Conservation (phyloP, 2,329 filamentous ascomycete species). For the Acrodontium crateriforme region DNA sequence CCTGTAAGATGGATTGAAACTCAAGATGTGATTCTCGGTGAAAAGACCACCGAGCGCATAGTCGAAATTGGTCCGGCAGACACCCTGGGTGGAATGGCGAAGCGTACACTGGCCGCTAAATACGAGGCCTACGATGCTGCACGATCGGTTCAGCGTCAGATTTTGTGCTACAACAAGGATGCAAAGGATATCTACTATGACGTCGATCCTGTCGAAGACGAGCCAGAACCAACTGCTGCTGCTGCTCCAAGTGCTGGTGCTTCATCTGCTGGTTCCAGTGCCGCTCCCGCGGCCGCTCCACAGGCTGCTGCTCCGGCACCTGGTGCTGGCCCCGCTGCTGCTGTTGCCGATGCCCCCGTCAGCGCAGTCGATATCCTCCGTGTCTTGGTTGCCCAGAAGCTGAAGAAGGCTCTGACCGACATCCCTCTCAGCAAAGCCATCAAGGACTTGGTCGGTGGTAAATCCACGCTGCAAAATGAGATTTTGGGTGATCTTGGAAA, state of each 20-base stretch:
- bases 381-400: constrained; percentile 83
- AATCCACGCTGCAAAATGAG: constrained; percentile 97
- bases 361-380: constrained; percentile 81
- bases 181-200: constrained; percentile 99
- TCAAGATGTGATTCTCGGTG: constrained; percentile 96
- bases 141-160: constrained; percentile 89
- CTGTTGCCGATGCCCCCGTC: constrained; percentile 75
- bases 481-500: constrained; percentile 96
- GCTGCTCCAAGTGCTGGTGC: constrained; percentile 27
- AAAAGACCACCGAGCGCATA: constrained; percentile 91
- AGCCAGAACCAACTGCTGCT: constrained; percentile 43
- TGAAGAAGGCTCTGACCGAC: constrained; percentile 85
- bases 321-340: constrained; percentile 71
- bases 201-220: constrained; percentile 86
- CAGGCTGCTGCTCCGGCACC: constrained; percentile 45
- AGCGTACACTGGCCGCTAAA: constrained; percentile 86
- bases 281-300: constrained; percentile 41
- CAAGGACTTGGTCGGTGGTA: constrained; percentile 95
- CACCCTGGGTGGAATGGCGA: constrained; percentile 94
- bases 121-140: constrained; percentile 98
- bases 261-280: constrained; percentile 34
- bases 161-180: constrained; percentile 99
- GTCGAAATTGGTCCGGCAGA: constrained; percentile 96
- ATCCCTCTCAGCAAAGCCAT: constrained; percentile 92
- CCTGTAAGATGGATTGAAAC: constrained; percentile 99